Base-by-base conservation (phyloP, 345 rosid species). In the Jatropha curcas region DNA sequence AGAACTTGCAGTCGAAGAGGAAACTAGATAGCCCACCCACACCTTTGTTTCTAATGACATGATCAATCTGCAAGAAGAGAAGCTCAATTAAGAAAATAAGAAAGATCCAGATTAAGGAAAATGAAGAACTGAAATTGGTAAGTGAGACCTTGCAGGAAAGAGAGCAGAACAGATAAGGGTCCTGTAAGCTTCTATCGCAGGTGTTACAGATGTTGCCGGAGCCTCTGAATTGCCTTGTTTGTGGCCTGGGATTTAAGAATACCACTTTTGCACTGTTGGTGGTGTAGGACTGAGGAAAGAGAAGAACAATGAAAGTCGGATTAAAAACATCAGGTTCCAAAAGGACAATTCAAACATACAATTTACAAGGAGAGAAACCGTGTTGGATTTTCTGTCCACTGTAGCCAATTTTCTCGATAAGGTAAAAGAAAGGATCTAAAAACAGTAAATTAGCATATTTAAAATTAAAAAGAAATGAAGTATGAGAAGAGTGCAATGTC, bases 91-190 rank as follows among this genome's bases (percentile, higher is more conserved):
- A 28, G 22, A 39, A 67, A 71, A 6, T 16, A 5, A 60, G 34
- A 34, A 43, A 59, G 33, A 82, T 73, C 75, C 74, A 60, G 61
- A 25, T 27, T 35, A 64, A 25, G 35, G 24, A 50, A 64, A 4
- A 1, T 7, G 5, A 30, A 57, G 28, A 71, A 46, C 2, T 55
- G 31, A 60, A 67, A 2, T 61, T 74, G 78, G 73, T 76, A 74
- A 51, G 72, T 58, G 66, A 78, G 16, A 91, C 98, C 98, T 93
- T 93, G 97, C 98, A 93, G 27, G 86, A 89, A 77, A 93, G 87
- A 52, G 90, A 93, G 76, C 98, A 93, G 82, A 89, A 91, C 69
- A 77, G 77, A 72, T 82, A 91, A 4, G 90, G 87, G 20, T 87
- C 88, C 67, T 89, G 96, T 7, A 93, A 88, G 76, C 84, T 79